A percentile compares a stretch with the other conserved stretches of the same genome.
phyloP scores from a whole-genome alignment of 495 filamentous ascomycete species.

The Chaetomium tenue region DNA sequence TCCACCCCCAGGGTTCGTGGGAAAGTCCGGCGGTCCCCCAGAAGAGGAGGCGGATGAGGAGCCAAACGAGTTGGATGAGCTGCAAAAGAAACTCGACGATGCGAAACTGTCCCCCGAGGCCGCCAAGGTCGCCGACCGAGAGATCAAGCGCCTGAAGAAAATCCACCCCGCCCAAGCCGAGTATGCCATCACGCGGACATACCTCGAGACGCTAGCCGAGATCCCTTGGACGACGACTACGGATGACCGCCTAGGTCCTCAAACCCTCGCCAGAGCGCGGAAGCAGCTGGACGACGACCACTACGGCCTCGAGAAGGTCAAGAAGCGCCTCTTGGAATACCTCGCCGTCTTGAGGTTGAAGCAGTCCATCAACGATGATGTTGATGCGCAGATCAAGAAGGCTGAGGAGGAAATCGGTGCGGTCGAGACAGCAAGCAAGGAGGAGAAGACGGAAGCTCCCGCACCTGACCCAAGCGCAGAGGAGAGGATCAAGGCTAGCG shows the following conservation, averaged over 20 bases:
- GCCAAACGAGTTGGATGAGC: slow-evolving; percentile 82
- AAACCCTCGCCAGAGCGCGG: slow-evolving; percentile 73
- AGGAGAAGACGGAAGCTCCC: slow-evolving; percentile 17
- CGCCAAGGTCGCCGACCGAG: slow-evolving; percentile 81
- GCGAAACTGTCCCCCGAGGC: slow-evolving; percentile 69
- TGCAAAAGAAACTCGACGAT: slow-evolving; percentile 80
- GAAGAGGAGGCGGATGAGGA: slow-evolving; percentile 61
- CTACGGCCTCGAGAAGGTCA: slow-evolving; percentile 95
- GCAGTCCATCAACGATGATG: slow-evolving; percentile 76
- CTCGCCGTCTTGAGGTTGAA: slow-evolving; percentile 93
- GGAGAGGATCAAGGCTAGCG: slow-evolving; percentile 47
- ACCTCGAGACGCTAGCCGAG: slow-evolving; percentile 90
- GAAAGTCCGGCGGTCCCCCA: slow-evolving; percentile 33
- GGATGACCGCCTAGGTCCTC: slow-evolving; percentile 79
- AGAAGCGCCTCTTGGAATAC: slow-evolving; percentile 94
- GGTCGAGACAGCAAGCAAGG: slow-evolving; percentile 40
- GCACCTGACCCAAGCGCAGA: slow-evolving; percentile 37
- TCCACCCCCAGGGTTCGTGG: slow-evolving; percentile 44
- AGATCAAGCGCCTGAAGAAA: slow-evolving; percentile 83
- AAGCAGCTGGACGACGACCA: slow-evolving; percentile 95
- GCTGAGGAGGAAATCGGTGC: slow-evolving; percentile 59
- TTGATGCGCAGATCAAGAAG: slow-evolving; percentile 72
- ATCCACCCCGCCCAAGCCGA: slow-evolving; percentile 96
- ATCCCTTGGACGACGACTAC: slow-evolving; percentile 90
- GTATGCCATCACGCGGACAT: slow-evolving; percentile 90